Evolutionary conservation across 257 asterid species (phyloP).

Genomic region (Solanum dulcamara): DNA sequence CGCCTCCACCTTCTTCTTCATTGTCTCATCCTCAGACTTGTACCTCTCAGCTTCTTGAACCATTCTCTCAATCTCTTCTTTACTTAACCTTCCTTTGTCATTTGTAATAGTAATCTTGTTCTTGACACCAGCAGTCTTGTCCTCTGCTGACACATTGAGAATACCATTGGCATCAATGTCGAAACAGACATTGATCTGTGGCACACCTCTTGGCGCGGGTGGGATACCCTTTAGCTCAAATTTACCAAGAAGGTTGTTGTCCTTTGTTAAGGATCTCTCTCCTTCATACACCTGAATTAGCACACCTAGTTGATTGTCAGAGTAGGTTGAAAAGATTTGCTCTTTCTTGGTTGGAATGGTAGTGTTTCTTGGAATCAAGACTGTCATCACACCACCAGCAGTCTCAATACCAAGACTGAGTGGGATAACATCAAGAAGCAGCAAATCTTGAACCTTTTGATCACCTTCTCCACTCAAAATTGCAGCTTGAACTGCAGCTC

Average conservation of each 20-base stretch:
- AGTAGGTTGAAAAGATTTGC: neutral
- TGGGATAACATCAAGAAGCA: neutral
- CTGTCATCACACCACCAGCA: neutral
- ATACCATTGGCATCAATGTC: conserved; percentile 4
- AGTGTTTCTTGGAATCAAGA: neutral
- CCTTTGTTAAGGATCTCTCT: neutral
- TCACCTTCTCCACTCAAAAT: neutral
- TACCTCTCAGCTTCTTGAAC: neutral
- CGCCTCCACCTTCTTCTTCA: neutral
- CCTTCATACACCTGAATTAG: neutral
- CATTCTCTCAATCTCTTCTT: neutral
- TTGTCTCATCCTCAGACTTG: neutral
- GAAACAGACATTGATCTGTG: conserved; percentile 1
- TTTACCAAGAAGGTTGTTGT: neutral
- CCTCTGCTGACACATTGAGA: neutral
- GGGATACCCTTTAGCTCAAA: neutral
- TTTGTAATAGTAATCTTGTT: neutral
- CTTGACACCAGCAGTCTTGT: neutral
- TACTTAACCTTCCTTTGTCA: neutral
- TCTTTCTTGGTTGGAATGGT: neutral
- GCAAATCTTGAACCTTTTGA: neutral
- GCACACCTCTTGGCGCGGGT: neutral
- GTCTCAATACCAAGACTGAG: neutral
- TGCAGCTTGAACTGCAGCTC: neutral
- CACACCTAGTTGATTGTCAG: neutral